Percentiles rank a stretch among this genome's conserved stretches.
These are phyloP conservation scores for Gamsiella multidivaricata DNA, from an alignment of 192 early-diverging fungal species.

Conservation along the genomic window DNA sequence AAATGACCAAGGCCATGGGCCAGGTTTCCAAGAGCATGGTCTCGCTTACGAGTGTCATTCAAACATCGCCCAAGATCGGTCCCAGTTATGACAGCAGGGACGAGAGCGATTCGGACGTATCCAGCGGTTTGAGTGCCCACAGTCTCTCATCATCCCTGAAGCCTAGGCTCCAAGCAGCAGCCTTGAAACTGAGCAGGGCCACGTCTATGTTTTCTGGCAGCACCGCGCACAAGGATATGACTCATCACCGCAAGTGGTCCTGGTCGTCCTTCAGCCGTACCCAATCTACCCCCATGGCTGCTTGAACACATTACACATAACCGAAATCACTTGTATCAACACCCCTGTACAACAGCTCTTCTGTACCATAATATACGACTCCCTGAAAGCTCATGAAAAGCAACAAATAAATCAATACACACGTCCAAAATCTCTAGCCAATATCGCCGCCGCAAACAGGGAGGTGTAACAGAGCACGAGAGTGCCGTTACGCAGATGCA, in stretches of 20 bases:
- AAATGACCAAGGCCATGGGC: conserved; percentile 1
- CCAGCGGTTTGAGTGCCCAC: neutral
- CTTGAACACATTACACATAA: too few species aligned
- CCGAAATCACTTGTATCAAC: too few species aligned
- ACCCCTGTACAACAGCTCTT: too few species aligned
- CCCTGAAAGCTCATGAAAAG: too few species aligned
- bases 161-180: neutral
- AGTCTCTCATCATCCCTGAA: neutral
- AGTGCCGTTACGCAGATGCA: too few species aligned
- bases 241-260: conserved; percentile 40
- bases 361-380: too few species aligned
- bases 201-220: neutral
- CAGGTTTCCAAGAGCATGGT: conserved; percentile 11
- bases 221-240: neutral
- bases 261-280: conserved; percentile 5
- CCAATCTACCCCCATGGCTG: neutral
- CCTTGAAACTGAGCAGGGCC: neutral
- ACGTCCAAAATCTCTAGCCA: too few species aligned
- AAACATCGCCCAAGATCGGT: neutral
- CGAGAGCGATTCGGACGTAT: conserved; percentile 4
- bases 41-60: neutral
- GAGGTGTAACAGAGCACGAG: too few species aligned
- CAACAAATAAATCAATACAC: too few species aligned
- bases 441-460: too few species aligned
- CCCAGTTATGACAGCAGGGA: neutral